Evolutionary conservation across 1,284 basidiomycete species (phyloP).

Genomic region (Rhodofomes roseus): DNA sequence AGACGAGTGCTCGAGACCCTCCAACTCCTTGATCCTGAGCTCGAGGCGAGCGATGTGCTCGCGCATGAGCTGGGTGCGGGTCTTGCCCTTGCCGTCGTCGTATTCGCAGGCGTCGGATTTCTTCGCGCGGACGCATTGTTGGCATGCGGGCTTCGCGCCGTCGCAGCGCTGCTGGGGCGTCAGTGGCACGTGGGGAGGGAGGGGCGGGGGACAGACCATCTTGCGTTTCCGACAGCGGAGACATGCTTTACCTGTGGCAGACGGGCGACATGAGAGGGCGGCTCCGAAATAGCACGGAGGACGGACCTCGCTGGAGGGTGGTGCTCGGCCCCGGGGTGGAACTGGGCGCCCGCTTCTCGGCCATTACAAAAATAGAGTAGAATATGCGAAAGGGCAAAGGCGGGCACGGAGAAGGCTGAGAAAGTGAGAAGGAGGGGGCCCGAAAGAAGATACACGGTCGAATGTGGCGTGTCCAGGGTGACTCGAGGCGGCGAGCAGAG

Average conservation of each 20-base stretch:
- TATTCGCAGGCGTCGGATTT: conserved; percentile 40
- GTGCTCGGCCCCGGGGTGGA: conserved; percentile 23
- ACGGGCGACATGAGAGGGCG: conserved; percentile 1
- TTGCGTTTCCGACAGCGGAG: conserved; percentile 74
- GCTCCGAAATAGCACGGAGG: conserved; percentile 3
- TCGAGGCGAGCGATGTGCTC: conserved; percentile 40
- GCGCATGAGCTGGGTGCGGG: conserved; percentile 42
- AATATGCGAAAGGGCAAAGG: conserved; percentile 24
- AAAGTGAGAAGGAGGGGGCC: conserved; percentile 17
- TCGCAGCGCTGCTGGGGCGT: conserved; percentile 35
- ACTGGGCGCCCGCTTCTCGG: conserved; percentile 30
- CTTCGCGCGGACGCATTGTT: conserved; percentile 39
- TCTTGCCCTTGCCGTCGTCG: conserved; percentile 46
- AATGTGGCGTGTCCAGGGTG: conserved; percentile 3
- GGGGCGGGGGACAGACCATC: conserved; percentile 47
- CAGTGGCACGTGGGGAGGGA: not conserved
- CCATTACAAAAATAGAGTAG: conserved; percentile 35
- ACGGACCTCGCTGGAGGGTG: conserved; percentile 31
- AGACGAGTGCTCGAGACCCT: conserved; percentile 33
- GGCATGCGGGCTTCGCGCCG: conserved; percentile 39
- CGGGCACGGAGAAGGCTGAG: conserved; percentile 26
- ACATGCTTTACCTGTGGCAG: conserved; percentile 54
- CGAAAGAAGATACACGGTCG: conserved; percentile 15
- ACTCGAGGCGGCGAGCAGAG: conserved; percentile 1
- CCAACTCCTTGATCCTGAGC: conserved; percentile 39